Evolutionary conservation across 805 yeast genomes (phyloP), one percentile per base, ranked within the genome.

Genomic region (Pichia insulana): DNA sequence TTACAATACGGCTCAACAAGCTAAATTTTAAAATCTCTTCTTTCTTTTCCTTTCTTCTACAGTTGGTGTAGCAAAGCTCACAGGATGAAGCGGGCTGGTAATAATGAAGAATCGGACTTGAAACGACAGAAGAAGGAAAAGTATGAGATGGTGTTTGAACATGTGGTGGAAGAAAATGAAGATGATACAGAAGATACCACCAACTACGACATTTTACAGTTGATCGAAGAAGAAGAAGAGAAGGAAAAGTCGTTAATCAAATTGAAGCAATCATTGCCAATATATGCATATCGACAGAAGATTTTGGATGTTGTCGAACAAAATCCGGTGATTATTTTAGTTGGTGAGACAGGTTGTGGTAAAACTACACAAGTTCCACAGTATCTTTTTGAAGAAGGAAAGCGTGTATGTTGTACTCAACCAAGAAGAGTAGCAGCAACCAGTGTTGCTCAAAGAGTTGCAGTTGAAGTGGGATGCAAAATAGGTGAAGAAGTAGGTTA

Each of bases 371-470:
- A 28, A n/a, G 31, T 28, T 28, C 31, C 31, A 12, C 31, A 28
- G 13, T 28, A 28, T 28, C 15, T 28, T 7, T n/a, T 12, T n/a
- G 31, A 28, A 12, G 15, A 28, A 11, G 15, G 15, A 4, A 28
- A 12, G 31, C 31, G 31, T 28, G 31, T 89, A 5, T 96, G 88
- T 1, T 86, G 95, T 53, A 89, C 97, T 0, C 97, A 89, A 59
- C 97, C 97, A 0, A 74, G 97, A 54, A 70, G 97, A 55, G 97
- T 90, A 8, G 97, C 97, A 0, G 97, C 97, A 0, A 83, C 78
- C 40, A 80, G 86, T 37, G 95, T 88, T 37, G 96, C 98, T 0
- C 61, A 82, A 2, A 74, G 98, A 54, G 97, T 90, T 1, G 88
- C 97, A 0, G 87, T 85, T 36, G 98, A 90, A 61, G 79, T 86